A percentile compares a stretch with the other conserved stretches of the same genome.
Conservation (phyloP, 2,329 filamentous ascomycete species). For the Penicillium frequentans region DNA sequence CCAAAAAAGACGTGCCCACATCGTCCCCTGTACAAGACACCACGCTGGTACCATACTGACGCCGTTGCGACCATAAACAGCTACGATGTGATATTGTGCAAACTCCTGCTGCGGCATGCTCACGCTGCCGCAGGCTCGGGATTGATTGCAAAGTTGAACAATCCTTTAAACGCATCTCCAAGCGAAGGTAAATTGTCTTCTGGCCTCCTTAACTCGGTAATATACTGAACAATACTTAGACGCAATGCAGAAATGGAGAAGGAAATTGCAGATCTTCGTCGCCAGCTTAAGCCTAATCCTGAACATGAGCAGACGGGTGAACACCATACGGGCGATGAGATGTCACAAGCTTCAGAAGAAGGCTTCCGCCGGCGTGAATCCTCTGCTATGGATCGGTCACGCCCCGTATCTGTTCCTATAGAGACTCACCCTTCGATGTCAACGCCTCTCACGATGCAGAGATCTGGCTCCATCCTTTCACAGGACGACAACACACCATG, state of each 20-base stretch:
- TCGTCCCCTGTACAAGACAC: not conserved
- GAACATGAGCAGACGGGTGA: constrained; percentile 27
- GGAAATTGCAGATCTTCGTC: constrained; percentile 52
- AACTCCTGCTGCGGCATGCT: constrained; percentile 61
- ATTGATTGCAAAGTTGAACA: constrained; percentile 66
- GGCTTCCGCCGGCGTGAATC: constrained; percentile 33
- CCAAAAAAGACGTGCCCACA: not conserved
- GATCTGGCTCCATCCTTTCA: constrained; percentile 34
- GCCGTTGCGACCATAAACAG: constrained; percentile 36
- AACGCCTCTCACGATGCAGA: constrained; percentile 34
- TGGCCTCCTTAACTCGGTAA: not conserved
- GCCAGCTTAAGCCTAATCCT: constrained; percentile 40
- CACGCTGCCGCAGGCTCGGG: constrained; percentile 60
- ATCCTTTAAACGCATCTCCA: constrained; percentile 66
- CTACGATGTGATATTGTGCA: constrained; percentile 66
- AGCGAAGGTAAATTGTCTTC: constrained; percentile 45
- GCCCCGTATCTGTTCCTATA: constrained; percentile 35
- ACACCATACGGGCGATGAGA: constrained; percentile 28
- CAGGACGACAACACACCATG: constrained; percentile 43
- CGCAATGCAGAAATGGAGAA: constrained; percentile 64
- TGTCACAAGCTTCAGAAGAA: constrained; percentile 37
- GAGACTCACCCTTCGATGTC: constrained; percentile 33
- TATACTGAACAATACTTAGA: constrained; percentile 35
- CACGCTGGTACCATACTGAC: constrained; percentile 14
- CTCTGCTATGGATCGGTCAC: constrained; percentile 25